phyloP scores from a whole-genome alignment of 179 eudicot genomes.

The Spergularia azorica region DNA sequence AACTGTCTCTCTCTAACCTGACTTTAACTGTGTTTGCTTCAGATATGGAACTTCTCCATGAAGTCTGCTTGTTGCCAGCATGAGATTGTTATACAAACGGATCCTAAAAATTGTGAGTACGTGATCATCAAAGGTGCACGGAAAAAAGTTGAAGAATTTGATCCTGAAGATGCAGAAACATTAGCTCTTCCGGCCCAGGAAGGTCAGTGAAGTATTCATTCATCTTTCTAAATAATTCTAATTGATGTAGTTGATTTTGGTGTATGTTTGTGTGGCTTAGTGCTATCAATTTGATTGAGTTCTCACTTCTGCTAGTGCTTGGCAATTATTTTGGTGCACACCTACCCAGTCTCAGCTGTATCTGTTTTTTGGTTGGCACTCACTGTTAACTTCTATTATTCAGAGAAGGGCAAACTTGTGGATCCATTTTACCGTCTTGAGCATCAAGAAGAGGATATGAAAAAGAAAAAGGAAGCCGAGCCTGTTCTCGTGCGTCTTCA shows the following conservation, averaged over 20 bases:
- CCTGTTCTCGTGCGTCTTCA: slow-evolving; percentile 89
- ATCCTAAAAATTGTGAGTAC: slow-evolving; percentile 87
- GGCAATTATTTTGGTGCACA: neutral
- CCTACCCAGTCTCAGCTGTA: neutral
- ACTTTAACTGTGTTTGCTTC: slow-evolving; percentile 24
- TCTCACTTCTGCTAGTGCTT: neutral
- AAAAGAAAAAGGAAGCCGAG: slow-evolving; percentile 96
- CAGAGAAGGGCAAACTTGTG: slow-evolving; percentile 80
- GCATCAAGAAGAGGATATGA: slow-evolving; percentile 85
- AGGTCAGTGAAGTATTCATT: slow-evolving; percentile 38
- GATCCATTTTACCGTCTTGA: slow-evolving; percentile 96
- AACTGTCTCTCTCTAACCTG: slow-evolving; percentile 2
- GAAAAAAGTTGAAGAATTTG: slow-evolving; percentile 70
- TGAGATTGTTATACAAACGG: slow-evolving; percentile 86
- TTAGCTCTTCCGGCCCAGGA: slow-evolving; percentile 74
- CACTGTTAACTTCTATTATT: slow-evolving; percentile 7
- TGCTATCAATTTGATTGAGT: neutral
- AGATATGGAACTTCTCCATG: slow-evolving; percentile 98
- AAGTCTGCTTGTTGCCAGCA: slow-evolving; percentile 91
- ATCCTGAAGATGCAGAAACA: slow-evolving; percentile 84
- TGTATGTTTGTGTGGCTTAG: neutral
- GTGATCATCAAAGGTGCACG: slow-evolving; percentile 79
- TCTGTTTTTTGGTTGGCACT: neutral
- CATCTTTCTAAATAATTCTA: neutral
- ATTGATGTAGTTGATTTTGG: neutral